phyloP scores from a whole-genome alignment of 208 protist species.

The Angomonas deanei region DNA sequence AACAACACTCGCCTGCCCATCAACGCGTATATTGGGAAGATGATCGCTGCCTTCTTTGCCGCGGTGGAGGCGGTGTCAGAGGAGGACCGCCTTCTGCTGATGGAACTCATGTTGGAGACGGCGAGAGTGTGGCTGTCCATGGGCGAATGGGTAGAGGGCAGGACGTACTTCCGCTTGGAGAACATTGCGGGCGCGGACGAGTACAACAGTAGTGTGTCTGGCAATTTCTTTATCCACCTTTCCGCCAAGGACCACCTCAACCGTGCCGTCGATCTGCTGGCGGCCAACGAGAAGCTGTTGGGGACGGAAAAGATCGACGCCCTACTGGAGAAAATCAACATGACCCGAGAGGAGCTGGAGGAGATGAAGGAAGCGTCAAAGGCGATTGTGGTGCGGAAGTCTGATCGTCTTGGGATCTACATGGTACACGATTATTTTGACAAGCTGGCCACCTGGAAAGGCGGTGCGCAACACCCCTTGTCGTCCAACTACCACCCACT shows the following conservation, averaged over 20 bases:
- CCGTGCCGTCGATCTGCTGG: conserved; percentile 43
- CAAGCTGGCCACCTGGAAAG: conserved; percentile 60
- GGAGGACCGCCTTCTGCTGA: conserved; percentile 53
- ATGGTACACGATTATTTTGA: conserved; percentile 87
- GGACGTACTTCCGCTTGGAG: conserved; percentile 73
- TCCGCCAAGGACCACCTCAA: conserved; percentile 79
- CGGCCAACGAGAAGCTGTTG: conserved; percentile 39
- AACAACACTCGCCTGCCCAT: conserved; percentile 68
- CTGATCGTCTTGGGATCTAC: conserved; percentile 70
- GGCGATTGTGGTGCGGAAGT: conserved; percentile 52
- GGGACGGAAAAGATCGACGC: conserved; percentile 30
- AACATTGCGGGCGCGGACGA: conserved; percentile 81
- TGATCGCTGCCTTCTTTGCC: conserved; percentile 70
- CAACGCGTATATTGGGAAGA: conserved; percentile 79
- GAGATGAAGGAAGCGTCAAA: conserved; percentile 42
- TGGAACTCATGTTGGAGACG: conserved; percentile 87
- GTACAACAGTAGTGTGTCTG: conserved; percentile 70
- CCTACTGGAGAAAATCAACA: conserved; percentile 51
- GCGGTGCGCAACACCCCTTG: conserved; percentile 66
- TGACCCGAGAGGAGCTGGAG: conserved; percentile 58
- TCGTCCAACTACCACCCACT: conserved; percentile 89
- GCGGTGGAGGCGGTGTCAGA: conserved; percentile 39
- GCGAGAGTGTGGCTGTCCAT: conserved; percentile 79
- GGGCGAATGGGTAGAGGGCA: conserved; percentile 77
- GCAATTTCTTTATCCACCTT: conserved; percentile 88